Conservation (phyloP, 1,284 basidiomycete genomes). For the Trichosporon faecale region DNA sequence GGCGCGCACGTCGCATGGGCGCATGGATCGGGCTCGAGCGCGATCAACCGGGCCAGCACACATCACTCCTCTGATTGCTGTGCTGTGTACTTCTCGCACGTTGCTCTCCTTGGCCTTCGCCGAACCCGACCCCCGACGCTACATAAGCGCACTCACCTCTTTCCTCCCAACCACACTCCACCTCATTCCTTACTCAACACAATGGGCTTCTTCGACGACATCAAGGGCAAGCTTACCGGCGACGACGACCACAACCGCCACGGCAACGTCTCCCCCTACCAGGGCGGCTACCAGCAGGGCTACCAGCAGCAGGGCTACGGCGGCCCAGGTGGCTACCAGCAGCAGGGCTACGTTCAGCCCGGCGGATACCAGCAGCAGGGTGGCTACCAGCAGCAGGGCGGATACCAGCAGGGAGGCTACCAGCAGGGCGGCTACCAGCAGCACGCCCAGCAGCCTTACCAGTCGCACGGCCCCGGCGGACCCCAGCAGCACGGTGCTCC, state of each 20-base stretch:
- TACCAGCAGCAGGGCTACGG: background rate
- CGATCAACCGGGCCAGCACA: background rate
- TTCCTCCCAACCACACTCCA: background rate
- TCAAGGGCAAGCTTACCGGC: constrained; percentile 1
- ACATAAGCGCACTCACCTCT: background rate
- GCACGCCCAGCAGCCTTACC: constrained; percentile 1
- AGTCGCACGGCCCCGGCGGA: background rate
- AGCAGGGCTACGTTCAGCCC: background rate
- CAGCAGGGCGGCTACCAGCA: background rate
- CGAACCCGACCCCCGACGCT: background rate
- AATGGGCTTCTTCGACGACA: constrained; percentile 4
- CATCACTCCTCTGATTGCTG: background rate
- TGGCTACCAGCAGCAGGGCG: background rate
- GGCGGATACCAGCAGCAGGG: constrained; percentile 2
- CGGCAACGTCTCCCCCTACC: background rate
- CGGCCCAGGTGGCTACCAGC: background rate
- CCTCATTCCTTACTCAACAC: background rate
- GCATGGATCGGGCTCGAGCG: background rate
- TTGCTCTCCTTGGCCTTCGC: background rate
- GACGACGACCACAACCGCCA: background rate
- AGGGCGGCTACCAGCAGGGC: constrained; percentile 1
- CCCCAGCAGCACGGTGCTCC: background rate
- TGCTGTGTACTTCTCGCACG: background rate
- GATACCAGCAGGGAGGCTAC: background rate
- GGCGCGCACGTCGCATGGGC: background rate